These are phyloP conservation scores for Cymbopogon citratus DNA, from an alignment of 176 grass and related monocot species.

Conservation along the genomic window DNA sequence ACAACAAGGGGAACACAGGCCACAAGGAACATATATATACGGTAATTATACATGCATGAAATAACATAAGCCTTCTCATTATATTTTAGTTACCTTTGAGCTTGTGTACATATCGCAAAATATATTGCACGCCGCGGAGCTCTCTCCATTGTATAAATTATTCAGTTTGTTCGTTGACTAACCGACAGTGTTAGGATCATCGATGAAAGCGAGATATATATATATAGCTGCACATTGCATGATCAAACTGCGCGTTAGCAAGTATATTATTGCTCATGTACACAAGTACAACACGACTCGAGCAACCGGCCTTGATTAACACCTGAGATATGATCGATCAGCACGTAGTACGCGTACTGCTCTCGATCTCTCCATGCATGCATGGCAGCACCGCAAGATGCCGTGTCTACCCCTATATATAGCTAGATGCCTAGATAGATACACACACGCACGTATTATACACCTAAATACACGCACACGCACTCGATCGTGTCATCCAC, in stretches of 20 bases:
- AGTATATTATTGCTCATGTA: background rate
- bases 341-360: background rate
- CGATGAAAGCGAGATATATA: background rate
- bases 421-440: too few relatives aligned
- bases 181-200: background rate
- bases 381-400: background rate
- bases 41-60: too few relatives aligned
- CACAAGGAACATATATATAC: too few relatives aligned
- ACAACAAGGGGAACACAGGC: too few relatives aligned
- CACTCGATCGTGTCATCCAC: background rate
- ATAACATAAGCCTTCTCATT: too few relatives aligned
- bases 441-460: background rate
- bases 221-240: background rate
- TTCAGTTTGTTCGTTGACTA: background rate
- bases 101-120: too few relatives aligned
- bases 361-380: background rate
- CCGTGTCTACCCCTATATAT: background rate
- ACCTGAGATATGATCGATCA: background rate
- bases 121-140: background rate
- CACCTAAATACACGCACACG: background rate
- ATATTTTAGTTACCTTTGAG: too few relatives aligned
- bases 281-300: background rate
- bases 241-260: slow-evolving; percentile 22
- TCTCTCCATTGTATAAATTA: background rate
- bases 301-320: background rate